phyloP scores from a whole-genome alignment of 2,329 filamentous ascomycete genomes.

The Domatiomyces globalis region DNA sequence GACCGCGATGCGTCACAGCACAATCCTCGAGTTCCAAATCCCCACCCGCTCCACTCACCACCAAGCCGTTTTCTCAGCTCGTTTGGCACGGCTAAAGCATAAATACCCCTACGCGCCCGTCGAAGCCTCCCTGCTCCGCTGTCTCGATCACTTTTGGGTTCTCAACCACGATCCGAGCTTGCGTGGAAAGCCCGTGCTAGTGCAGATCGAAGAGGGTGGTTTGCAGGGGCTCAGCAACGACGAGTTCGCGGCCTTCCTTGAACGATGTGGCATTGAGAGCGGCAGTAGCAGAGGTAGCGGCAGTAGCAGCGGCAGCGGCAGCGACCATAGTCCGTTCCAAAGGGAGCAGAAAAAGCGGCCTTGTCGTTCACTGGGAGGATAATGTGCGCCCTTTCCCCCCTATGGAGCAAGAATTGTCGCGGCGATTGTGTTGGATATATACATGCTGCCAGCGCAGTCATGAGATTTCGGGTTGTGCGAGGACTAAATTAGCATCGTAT shows the following conservation, averaged over 20 bases:
- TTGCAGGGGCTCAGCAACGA: slow-evolving; percentile 9
- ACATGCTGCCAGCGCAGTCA: no score
- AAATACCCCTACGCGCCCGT: slow-evolving; percentile 10
- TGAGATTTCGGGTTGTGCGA: no score
- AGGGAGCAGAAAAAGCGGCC: background rate
- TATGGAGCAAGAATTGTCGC: no score
- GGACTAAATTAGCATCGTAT: no score
- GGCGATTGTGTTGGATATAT: no score
- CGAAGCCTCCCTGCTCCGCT: slow-evolving; percentile 3
- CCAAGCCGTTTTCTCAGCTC: background rate
- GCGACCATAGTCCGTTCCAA: background rate
- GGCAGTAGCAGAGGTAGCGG: background rate
- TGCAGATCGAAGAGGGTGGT: slow-evolving; percentile 17
- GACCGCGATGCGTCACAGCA: slow-evolving; percentile 6
- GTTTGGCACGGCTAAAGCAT: slow-evolving; percentile 8
- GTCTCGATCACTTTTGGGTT: slow-evolving; percentile 7
- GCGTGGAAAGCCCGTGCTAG: slow-evolving; percentile 19
- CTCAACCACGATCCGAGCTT: slow-evolving; percentile 7
- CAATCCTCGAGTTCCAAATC: slow-evolving; percentile 10
- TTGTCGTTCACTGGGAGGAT: background rate
- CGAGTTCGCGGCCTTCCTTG: slow-evolving; percentile 13
- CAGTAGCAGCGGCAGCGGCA: background rate
- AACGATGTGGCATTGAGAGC: slow-evolving; percentile 4
- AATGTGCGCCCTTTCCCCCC: no score
- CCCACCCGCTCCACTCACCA: background rate